Percentiles rank a stretch among this genome's conserved stretches.
Evolutionary conservation across 306 rosid genomes (phyloP).

Genomic region (Comarum palustre): DNA sequence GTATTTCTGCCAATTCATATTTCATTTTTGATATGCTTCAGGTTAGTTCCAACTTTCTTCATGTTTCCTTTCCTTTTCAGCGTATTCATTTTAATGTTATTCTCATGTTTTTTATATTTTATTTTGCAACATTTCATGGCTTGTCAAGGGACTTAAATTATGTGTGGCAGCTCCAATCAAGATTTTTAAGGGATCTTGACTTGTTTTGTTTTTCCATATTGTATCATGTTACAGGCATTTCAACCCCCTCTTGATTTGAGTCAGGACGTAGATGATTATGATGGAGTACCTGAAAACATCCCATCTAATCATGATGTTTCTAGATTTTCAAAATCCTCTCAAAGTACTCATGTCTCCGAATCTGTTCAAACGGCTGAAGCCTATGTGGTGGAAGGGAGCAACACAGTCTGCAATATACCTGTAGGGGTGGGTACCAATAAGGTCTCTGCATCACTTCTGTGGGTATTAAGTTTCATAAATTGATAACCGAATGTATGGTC

Average conservation of each 20-base stretch:
- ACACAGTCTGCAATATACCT: constrained; percentile 33
- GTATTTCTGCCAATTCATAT: constrained; percentile 70
- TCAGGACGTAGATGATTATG: constrained; percentile 52
- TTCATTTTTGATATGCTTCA: constrained; percentile 92
- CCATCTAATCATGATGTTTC: constrained; percentile 31
- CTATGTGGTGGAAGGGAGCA: constrained; percentile 43
- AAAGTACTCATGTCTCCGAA: constrained; percentile 38
- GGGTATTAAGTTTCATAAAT: constrained; percentile 19
- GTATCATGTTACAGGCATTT: constrained; percentile 55
- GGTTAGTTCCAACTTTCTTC: constrained; percentile 46
- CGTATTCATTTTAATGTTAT: neutral
- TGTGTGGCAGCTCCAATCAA: constrained; percentile 19
- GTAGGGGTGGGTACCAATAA: constrained; percentile 25
- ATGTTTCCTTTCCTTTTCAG: constrained; percentile 3
- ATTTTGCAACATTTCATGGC: constrained; percentile 8
- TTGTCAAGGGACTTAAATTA: constrained; percentile 13
- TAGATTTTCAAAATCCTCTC: constrained; percentile 41
- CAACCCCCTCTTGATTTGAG: constrained; percentile 96
- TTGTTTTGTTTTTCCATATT: constrained; percentile 10
- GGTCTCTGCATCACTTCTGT: constrained; percentile 46
- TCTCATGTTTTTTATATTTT: neutral
- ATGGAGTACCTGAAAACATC: constrained; percentile 34
- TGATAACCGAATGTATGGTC: constrained; percentile 26
- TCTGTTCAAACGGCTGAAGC: constrained; percentile 30
- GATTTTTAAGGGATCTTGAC: constrained; percentile 17